Evolutionary conservation across 164 flowering plant genomes (phyloP), one percentile per base, ranked within the genome.

Genomic region (Chimonanthus praecox): DNA sequence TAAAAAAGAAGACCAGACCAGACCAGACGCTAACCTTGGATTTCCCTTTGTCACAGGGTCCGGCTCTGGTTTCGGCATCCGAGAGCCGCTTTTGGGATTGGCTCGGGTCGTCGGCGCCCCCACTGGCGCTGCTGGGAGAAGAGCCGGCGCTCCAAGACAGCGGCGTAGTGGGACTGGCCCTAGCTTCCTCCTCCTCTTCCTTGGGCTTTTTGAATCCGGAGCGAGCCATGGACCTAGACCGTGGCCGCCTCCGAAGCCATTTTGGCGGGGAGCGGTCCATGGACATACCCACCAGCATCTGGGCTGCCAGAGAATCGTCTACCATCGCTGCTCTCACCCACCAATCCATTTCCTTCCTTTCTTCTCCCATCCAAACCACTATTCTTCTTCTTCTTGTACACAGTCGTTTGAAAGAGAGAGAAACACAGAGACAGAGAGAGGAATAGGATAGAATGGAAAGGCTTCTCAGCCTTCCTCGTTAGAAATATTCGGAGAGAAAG

Each of bases 81-180:
- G 33, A 33, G 33, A 15, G 73, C 45, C 74, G 46, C 49, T 15
- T 64, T 21, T 13, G 62, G 50, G 63, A 74, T 43, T 73, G 73
- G 71, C 84, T 84, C 58, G 83, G 78, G 49, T 83, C 90, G 33
- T 87, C 88, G 75, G 63, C 78, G 43, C 81, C 69, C 44, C 61
- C 58, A 44, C 60, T 71, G 49, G 68, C 70, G 8, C 78, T 64
- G 33, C 71, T 50, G 15, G 62, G 20, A 4, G 79, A 76, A 4
- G 73, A 72, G 65, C 86, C 87, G 48, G 84, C 88, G 79, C 90
- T 87, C 90, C 90, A 88, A 1, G 89, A 87, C 45, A 88, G 85
- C 4, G 89, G 90, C 48, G 92, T 87, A 20, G 86, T 85, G 7
- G 92, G 92, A 60, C 90, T 87, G n/a, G 77, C 80, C 58, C 88